phyloP scores from a whole-genome alignment of 768 basidiomycete genomes.

The Mycena indigotica region DNA sequence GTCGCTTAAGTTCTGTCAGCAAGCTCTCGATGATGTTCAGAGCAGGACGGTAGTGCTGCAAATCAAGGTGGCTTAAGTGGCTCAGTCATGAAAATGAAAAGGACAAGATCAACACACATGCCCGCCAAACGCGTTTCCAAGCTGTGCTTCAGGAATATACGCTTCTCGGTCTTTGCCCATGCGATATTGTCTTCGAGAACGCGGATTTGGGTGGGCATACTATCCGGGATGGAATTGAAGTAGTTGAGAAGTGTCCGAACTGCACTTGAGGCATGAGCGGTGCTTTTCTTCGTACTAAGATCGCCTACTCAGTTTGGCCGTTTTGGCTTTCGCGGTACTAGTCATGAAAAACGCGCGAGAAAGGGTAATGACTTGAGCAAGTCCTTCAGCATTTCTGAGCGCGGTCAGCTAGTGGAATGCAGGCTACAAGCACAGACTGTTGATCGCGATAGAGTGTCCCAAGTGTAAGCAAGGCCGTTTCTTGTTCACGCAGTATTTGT shows the following conservation, averaged over 20 bases:
- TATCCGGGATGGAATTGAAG: constrained; percentile 78
- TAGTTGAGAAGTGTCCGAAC: constrained; percentile 93
- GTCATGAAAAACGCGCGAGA: constrained; percentile 87
- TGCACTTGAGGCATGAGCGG: constrained; percentile 30
- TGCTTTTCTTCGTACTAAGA: background rate
- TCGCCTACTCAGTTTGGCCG: constrained; percentile 86
- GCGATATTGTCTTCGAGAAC: constrained; percentile 89
- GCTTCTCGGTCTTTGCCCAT: constrained; percentile 90
- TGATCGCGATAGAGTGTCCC: constrained; percentile 87
- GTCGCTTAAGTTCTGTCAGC: constrained; percentile 86
- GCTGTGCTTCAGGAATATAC: constrained; percentile 94
- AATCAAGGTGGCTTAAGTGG: constrained; percentile 66
- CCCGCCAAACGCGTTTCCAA: constrained; percentile 86
- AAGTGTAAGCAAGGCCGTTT: constrained; percentile 80
- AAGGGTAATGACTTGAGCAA: constrained; percentile 83
- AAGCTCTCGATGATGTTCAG: constrained; percentile 81
- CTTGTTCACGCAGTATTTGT: constrained; percentile 75
- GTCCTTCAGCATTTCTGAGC: constrained; percentile 75
- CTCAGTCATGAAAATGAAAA: constrained; percentile 10
- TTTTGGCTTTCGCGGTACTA: constrained; percentile 95
- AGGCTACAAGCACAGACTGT: constrained; percentile 51
- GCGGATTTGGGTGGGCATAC: constrained; percentile 73
- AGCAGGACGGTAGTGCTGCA: constrained; percentile 75
- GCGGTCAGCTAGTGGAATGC: background rate
- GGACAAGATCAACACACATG: constrained; percentile 44